phyloP scores from a whole-genome alignment of 495 filamentous ascomycete genomes.

The Aspergillus affinis region DNA sequence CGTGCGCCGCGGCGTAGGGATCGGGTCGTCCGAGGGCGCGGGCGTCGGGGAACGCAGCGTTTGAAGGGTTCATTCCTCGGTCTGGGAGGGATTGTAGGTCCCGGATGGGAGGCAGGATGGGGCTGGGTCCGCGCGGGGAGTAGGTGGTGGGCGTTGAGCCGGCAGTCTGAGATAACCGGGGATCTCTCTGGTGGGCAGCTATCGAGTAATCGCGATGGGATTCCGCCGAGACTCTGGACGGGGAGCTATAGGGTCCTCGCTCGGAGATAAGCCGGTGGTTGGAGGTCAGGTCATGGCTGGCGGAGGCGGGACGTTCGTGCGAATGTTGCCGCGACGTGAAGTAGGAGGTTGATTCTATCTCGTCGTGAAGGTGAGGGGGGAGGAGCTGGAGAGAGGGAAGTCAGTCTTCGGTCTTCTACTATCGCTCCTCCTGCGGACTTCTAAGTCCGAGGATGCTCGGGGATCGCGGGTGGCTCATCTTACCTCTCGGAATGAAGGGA shows the following conservation, averaged over 20 bases:
- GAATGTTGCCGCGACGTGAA: slow-evolving; percentile 32
- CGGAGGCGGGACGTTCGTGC: slow-evolving; percentile 37
- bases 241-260: slow-evolving; percentile 19
- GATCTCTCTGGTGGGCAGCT: slow-evolving; percentile 19
- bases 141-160: slow-evolving; percentile 20
- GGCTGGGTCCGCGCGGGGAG: slow-evolving; percentile 37
- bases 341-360: slow-evolving; percentile 47
- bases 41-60: slow-evolving; percentile 31
- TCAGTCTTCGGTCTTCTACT: slow-evolving; percentile 13
- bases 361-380: slow-evolving; percentile 47
- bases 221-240: slow-evolving; percentile 24
- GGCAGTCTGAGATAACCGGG: slow-evolving; percentile 13
- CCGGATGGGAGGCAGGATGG: slow-evolving; percentile 43
- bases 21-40: slow-evolving; percentile 33
- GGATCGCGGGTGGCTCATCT: slow-evolving; percentile 13
- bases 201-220: slow-evolving; percentile 34
- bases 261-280: slow-evolving; percentile 32
- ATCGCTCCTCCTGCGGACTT: neutral
- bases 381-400: slow-evolving; percentile 33
- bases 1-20: slow-evolving; percentile 22
- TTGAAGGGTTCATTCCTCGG: slow-evolving; percentile 20
- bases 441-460: neutral
- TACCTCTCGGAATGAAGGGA: slow-evolving; percentile 50
- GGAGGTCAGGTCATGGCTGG: slow-evolving; percentile 31
- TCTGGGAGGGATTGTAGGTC: slow-evolving; percentile 42